Evolutionary conservation across 345 rosid genomes (phyloP), one percentile per base, ranked within the genome.

Genomic region (Brassica juncea): DNA sequence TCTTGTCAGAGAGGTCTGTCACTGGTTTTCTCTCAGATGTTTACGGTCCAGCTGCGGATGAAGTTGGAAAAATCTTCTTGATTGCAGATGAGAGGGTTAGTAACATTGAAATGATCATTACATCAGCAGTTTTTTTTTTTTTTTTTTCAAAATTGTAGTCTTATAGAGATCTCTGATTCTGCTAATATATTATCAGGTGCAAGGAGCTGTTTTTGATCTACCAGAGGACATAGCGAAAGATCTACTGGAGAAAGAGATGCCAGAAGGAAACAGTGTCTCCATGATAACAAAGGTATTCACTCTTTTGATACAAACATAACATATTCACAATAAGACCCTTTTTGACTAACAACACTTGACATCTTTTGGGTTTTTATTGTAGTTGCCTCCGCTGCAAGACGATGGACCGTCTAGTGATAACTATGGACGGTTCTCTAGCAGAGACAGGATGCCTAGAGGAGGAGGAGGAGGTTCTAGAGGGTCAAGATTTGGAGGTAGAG

Each of bases 201-300:
- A 89, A 86, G 99, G 97, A 77, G 97, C 99, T 19, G 94, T 94
- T 73, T 94, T 92, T 80, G 99, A 94, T 87, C 86, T 94, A 68
- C 97, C 99, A 0, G 97, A 92, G 85, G 97, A 94, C 73, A 89
- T 92, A 52, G 97, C 94, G 4, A 92, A 89, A 85, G 92, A 83
- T 80, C 85, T 94, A 69, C 86, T 94, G 69, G 86, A 81, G 74
- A 88, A 77, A 86, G 85, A 89, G 82, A 32, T 85, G 37, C 99
- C 95, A 44, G 91, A 91, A 15, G 99, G 99, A 78, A 92, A 91
- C 84, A 86, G 81, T 31, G 79, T 94, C 67, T 72, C 88, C 47
- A 86, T 91, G 85, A 91, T 90, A 75, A 84, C 90, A 12, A 92
- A 94, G 94, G 99, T 94, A 66, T 35, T 49, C 59, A 72, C 42